Evolutionary conservation across 768 basidiomycete species (phyloP), one percentile per base, ranked within the genome.

Genomic region (Coprinellus micaceus): DNA sequence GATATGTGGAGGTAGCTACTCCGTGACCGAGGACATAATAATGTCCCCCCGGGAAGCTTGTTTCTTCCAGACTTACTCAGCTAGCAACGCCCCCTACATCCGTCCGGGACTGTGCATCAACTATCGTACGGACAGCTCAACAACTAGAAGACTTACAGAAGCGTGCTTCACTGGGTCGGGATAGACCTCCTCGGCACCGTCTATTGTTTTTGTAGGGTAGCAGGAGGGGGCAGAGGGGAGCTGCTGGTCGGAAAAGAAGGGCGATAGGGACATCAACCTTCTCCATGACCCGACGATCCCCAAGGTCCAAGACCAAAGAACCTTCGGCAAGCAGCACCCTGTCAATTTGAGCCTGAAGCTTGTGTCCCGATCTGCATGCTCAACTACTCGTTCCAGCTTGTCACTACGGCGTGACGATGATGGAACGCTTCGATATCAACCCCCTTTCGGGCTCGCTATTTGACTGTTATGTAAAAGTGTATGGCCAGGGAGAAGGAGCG

Each of bases 231-330:
- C 6, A 33, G 7, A 33, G 33, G 13, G 33, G 40, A 7, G 39
- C 28, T 21, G 33, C 12, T 54, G 30, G 44, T 24, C 40, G 46
- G 33, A 22, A 22, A 22, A 47, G 54, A 47, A 48, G 54, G 21
- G 2, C 10, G 25, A 39, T n/a, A 45, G 21, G 26, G n/a, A n/a
- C 55, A 56, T 56, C 55, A 56, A 25, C 55, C 55, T 56, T 56
- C 55, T 50, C 15, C 55, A 56, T 56, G 55, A 56, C 55, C 55
- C 55, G 55, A 56, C 55, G 55, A 56, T 56, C 55, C 47, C 55
- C 55, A 56, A 56, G 30, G 49, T 33, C 55, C 47, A 50, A 45
- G 17, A 41, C 22, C n/a, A 26, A 49, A 56, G 55, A 56, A 56
- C 55, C 55, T 56, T 56, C 55, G 55, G 55, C 55, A 56, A 56